Evolutionary conservation across 1,284 basidiomycete species (phyloP).

Genomic region (Sanghuangporus weigelae): DNA sequence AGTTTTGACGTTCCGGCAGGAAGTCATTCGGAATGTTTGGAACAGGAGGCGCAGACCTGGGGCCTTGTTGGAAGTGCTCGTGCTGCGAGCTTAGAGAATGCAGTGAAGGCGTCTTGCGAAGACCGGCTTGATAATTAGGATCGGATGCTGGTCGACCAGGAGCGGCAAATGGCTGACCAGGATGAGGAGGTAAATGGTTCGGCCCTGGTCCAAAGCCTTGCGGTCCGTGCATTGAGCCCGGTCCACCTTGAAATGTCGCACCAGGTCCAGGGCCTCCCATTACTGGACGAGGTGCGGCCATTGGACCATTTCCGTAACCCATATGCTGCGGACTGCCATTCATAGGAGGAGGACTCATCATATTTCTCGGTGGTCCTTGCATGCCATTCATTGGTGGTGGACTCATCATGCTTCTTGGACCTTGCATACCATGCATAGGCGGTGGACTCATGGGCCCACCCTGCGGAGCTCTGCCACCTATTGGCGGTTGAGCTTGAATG

Average conservation of each 20-base stretch:
- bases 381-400: constrained; percentile 2
- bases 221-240: constrained; percentile 11
- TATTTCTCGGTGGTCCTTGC: constrained; percentile 8
- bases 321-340: constrained; percentile 3
- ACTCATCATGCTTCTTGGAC: constrained; percentile 3
- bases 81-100: constrained; percentile 55
- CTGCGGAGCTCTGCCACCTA: constrained; percentile 10
- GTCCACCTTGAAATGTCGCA: constrained; percentile 1
- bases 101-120: constrained; percentile 57
- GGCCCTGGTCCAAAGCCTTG: background rate
- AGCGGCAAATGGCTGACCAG: constrained; percentile 20
- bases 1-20: constrained; percentile 28
- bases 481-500: constrained; percentile 25
- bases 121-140: constrained; percentile 30
- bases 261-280: constrained; percentile 11
- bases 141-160: constrained; percentile 34
- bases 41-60: constrained; percentile 37
- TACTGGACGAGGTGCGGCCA: constrained; percentile 8
- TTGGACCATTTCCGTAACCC: constrained; percentile 1
- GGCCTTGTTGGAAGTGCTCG: constrained; percentile 34
- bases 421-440: constrained; percentile 6
- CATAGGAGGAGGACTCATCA: constrained; percentile 10
- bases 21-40: constrained; percentile 32
- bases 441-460: constrained; percentile 11
- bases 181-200: constrained; percentile 17